phyloP scores from a whole-genome alignment of 2,329 filamentous ascomycete genomes.

The Pseudocercospora eumusae region DNA sequence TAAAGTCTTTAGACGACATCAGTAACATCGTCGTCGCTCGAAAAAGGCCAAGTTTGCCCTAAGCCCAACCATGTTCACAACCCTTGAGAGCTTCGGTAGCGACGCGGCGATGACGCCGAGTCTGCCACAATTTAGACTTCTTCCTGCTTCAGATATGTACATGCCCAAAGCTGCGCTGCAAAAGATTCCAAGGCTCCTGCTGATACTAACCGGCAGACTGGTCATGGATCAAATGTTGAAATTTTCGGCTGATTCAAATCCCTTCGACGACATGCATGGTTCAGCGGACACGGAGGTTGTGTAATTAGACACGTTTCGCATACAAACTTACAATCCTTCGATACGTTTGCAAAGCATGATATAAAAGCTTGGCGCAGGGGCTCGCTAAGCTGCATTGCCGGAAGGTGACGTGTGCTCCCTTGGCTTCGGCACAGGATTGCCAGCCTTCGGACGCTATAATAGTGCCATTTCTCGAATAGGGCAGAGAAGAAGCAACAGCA shows the following conservation, averaged over 20 bases:
- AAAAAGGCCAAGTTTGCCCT: not conserved
- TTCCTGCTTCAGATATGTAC: no score
- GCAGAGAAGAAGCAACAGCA: slow-evolving; percentile 1
- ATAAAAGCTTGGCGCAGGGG: not conserved
- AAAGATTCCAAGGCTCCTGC: not conserved
- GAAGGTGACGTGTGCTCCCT: not conserved
- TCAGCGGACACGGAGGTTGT: not conserved
- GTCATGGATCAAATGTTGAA: not conserved
- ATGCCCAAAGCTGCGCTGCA: not conserved
- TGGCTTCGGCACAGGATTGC: not conserved
- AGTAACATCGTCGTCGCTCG: not conserved
- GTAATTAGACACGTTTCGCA: not conserved
- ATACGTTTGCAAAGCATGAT: not conserved
- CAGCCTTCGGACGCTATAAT: not conserved
- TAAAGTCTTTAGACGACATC: not conserved
- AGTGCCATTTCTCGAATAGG: not conserved
- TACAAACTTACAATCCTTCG: not conserved
- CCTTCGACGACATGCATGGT: not conserved
- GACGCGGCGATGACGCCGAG: no score
- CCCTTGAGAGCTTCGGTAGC: not conserved
- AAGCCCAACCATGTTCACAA: not conserved
- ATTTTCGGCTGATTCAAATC: not conserved
- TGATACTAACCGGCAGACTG: not conserved
- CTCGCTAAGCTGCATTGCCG: slow-evolving; percentile 5
- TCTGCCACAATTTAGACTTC: not conserved